These are phyloP conservation scores for Cornus suecica DNA, from an alignment of 148 eudicot genomes.

Conservation along the genomic window DNA sequence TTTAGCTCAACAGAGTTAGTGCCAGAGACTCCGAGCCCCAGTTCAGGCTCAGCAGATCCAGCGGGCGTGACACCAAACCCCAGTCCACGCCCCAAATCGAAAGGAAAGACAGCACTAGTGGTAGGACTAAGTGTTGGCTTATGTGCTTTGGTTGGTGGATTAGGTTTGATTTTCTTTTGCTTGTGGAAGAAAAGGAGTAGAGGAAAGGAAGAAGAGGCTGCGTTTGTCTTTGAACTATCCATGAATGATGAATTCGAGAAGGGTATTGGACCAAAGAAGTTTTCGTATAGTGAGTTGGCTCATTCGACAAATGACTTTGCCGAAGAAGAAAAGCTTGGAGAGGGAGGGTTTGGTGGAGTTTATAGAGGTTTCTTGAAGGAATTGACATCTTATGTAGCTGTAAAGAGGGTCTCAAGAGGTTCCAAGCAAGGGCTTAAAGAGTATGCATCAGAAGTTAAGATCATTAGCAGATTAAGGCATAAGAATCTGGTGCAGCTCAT, in stretches of 20 bases:
- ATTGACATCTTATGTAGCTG: background rate
- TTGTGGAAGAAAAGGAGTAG: conserved; percentile 10
- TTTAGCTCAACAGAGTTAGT: background rate
- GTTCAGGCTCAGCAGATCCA: background rate
- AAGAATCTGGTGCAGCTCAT: background rate
- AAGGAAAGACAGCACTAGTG: background rate
- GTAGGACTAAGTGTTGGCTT: conserved; percentile 16
- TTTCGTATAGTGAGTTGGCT: conserved; percentile 10
- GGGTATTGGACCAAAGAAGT: conserved; percentile 16
- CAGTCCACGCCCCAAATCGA: background rate
- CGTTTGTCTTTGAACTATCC: background rate
- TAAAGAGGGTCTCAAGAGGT: background rate
- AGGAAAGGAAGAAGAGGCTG: background rate
- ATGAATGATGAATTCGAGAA: conserved; percentile 15
- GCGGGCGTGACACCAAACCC: background rate
- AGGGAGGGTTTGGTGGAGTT: background rate
- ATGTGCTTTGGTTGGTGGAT: background rate
- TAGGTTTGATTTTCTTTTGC: background rate
- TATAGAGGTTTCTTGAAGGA: background rate
- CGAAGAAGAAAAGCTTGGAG: conserved; percentile 5
- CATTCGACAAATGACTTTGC: conserved; percentile 10
- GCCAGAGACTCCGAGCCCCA: background rate
- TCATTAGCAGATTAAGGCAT: background rate
- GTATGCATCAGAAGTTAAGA: background rate
- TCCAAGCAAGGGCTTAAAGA: background rate